Base-by-base conservation (phyloP, 495 filamentous ascomycete genomes). In the Neurospora intermedia region DNA sequence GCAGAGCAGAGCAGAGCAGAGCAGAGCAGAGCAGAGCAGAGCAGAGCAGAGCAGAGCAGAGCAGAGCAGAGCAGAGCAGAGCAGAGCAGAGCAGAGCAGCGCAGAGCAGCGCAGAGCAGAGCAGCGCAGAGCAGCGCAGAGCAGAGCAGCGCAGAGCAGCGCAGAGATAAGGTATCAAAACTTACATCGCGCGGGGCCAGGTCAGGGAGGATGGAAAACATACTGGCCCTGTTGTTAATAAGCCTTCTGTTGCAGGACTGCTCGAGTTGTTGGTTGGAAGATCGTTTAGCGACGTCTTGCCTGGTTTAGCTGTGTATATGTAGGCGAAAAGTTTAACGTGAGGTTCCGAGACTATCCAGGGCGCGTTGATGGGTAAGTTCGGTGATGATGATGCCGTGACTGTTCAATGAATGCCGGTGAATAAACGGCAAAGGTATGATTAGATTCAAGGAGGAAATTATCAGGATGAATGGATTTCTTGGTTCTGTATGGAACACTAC, bases 131-230 rank as follows among this genome's bases (percentile, higher is more conserved):
- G 27, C 35, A 38, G n/a, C n/a, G n/a, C n/a, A n/a, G n/a, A n/a
- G n/a, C n/a, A n/a, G n/a, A n/a, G n/a, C n/a, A n/a, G n/a, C n/a
- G n/a, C n/a, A n/a, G n/a, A n/a, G n/a, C n/a, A n/a, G n/a, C n/a
- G n/a, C n/a, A n/a, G 43, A 35, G 27, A 11, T 20, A 48, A 41
- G 18, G 39, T 40, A 35, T 43, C 48, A 46, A n/a, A 27, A 81
- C 88, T 78, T 87, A 93, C 92, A 75, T 93, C 90, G 76, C 88
- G 90, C 31, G 92, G 91, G 45, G 87, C 85, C 73, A 94, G 85
- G 74, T 89, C 87, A 11, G 92, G 91, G n/a, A 94, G 87, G 42
- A 91, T 87, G 43, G 89, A 85, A 77, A 92, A 87, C 87, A 88
- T 91, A 70, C 73, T 82, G 69, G 74, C 73, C 73, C 69, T 76